These are phyloP conservation scores for Lasiosphaeria miniovina DNA, from an alignment of 495 filamentous ascomycete genomes.

Conservation along the genomic window DNA sequence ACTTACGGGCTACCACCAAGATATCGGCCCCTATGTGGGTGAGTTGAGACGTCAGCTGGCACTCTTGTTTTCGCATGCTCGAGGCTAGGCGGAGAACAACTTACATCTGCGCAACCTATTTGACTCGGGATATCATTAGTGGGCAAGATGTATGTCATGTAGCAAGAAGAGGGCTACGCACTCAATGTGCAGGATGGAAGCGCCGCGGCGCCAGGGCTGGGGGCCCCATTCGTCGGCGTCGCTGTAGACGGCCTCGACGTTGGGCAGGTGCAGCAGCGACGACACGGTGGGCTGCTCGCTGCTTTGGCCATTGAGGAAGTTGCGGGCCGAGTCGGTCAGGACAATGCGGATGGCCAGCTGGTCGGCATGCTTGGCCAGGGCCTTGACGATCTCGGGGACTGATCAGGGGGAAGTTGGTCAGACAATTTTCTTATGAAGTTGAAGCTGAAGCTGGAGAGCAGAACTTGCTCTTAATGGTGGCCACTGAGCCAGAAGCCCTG, in stretches of 20 bases:
- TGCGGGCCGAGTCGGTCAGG: slow-evolving; percentile 65
- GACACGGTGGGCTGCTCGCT: slow-evolving; percentile 63
- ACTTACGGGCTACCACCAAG: slow-evolving; percentile 71
- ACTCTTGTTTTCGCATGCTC: background rate
- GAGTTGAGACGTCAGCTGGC: background rate
- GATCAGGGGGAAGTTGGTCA: background rate
- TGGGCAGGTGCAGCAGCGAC: slow-evolving; percentile 43
- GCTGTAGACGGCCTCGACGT: slow-evolving; percentile 69
- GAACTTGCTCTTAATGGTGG: slow-evolving; percentile 68
- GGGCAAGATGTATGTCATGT: background rate
- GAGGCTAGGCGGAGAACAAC: background rate
- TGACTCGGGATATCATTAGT: background rate
- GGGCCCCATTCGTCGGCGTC: slow-evolving; percentile 78
- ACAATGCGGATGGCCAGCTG: slow-evolving; percentile 75
- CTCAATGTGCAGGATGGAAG: slow-evolving; percentile 80
- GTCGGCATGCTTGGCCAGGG: slow-evolving; percentile 50
- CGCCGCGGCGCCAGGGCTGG: slow-evolving; percentile 65
- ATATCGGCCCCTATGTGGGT: slow-evolving; percentile 59
- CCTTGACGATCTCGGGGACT: slow-evolving; percentile 65
- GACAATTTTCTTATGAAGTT: background rate
- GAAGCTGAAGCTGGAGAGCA: no score
- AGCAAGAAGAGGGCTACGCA: slow-evolving; percentile 45
- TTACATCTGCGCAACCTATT: slow-evolving; percentile 25
- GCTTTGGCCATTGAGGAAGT: slow-evolving; percentile 68
- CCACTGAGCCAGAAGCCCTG: slow-evolving; percentile 55